These are phyloP conservation scores for Arthonia radiata DNA, from an alignment of 495 filamentous ascomycete species.

Conservation along the genomic window DNA sequence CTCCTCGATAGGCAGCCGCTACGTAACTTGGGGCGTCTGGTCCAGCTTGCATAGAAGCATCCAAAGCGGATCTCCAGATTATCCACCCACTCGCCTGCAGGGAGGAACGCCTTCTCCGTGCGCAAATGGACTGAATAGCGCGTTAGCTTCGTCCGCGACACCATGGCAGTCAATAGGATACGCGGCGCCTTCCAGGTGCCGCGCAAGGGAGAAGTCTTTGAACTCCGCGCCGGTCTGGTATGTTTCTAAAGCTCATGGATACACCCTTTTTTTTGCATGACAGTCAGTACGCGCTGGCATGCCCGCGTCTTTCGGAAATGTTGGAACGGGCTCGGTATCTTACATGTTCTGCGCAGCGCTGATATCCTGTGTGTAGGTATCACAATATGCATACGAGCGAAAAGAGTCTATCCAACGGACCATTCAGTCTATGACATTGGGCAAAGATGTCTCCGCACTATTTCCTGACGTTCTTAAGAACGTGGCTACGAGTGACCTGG, in stretches of 20 bases:
- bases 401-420: constrained; percentile 99
- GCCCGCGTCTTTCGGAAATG: too few species aligned
- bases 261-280: too few species aligned
- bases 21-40: too few species aligned
- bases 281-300: too few species aligned
- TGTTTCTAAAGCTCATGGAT: too few species aligned
- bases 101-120: too few species aligned
- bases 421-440: constrained; percentile 98
- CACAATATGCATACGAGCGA: constrained; percentile 96
- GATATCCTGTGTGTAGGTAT: constrained; percentile 19
- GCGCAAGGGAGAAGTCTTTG: constrained; percentile 93
- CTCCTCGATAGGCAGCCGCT: too few species aligned
- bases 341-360: constrained; percentile 3
- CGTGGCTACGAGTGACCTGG: constrained; percentile 80
- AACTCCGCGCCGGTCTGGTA: constrained; percentile 90
- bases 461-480: constrained; percentile 99
- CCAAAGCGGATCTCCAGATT: too few species aligned
- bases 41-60: too few species aligned
- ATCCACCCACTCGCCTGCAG: too few species aligned
- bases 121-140: too few species aligned
- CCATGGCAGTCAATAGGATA: constrained; percentile 73
- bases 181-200: constrained; percentile 78
- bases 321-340: too few species aligned
- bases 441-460: constrained; percentile 91
- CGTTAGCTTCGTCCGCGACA: background rate